Base-by-base conservation (phyloP, 2,329 filamentous ascomycete species). In the Dactylellina leptospora region DNA sequence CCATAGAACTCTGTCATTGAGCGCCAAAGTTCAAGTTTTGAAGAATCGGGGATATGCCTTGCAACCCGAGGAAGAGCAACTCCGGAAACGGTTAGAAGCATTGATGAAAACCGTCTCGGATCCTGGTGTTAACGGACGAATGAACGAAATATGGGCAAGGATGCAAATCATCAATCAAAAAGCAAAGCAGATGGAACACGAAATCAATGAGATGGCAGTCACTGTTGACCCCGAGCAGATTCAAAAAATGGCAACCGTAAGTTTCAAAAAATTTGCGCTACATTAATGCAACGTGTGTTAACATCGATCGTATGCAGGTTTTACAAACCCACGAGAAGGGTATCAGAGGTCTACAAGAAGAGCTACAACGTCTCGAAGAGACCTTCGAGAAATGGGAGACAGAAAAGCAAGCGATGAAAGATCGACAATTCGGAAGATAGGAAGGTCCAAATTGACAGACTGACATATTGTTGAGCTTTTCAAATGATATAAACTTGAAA, bases 61-160 rank as follows among this genome's bases (percentile, higher is more conserved):
- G 74, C 90, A 90, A 76, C 87, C 87, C 42, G 88, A 90, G 74
- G 91, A 96, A 79, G 91, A 96, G 77, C 88, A 90, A 75, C 79
- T 96, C 47, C 88, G 89, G 79, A 86, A 87, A 76, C 90, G 90
- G 78, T 82, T 96, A 68, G 82, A 87, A 77, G 83, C 82, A 22
- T 82, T 95, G 66, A 89, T 93, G 78, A 86, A 86, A 77, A 83
- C 84, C 54, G 86, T 92, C 25, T 87, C 88, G 74, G 91, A 95
- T 77, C 91, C 91, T 5, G 87, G 88, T 5, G 84, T 93, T 61
- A 85, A 86, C 36, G 90, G 90, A 1, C 83, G 90, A 75, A 88
- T 91, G 78, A 91, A 95, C 80, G 91, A 95, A 82, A 87, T 95
- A 45, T 95, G 91, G 91, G 92, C 90, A 74, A 83, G 91, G 47